Conservation (phyloP, 2,329 filamentous ascomycete species). For the Aspergillus tubingensis region DNA sequence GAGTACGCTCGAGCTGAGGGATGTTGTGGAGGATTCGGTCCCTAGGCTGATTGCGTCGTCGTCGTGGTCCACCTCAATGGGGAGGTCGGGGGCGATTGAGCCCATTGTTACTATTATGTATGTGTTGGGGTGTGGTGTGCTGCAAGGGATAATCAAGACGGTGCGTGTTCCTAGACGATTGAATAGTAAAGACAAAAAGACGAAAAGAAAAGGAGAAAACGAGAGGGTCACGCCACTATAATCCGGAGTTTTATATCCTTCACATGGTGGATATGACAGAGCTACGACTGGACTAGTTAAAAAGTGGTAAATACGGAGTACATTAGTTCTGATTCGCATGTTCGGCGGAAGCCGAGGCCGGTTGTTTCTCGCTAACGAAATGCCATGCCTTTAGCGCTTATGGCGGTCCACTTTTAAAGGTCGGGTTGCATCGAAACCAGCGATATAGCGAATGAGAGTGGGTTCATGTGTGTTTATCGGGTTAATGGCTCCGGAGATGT, state of each 20-base stretch:
- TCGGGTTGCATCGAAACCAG: neutral
- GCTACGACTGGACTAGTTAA: neutral
- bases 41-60: slow-evolving; percentile 3
- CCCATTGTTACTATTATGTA: neutral
- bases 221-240: too few relatives aligned
- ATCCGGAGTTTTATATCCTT: too few relatives aligned
- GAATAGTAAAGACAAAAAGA: too few relatives aligned
- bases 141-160: too few relatives aligned
- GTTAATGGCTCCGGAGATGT: neutral
- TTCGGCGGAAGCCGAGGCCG: neutral
- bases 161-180: too few relatives aligned
- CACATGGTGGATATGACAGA: neutral
- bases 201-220: too few relatives aligned
- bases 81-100: neutral
- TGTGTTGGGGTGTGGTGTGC: neutral
- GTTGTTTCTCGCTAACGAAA: neutral
- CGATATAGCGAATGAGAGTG: neutral
- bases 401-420: neutral
- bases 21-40: slow-evolving; percentile 3
- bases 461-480: neutral
- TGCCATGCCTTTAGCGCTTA: neutral
- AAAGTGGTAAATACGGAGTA: too few relatives aligned
- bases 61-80: slow-evolving; percentile 7
- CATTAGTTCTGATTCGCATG: neutral
- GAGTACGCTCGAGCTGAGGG: slow-evolving; percentile 13